phyloP scores from a whole-genome alignment of 306 rosid genomes.

The Dalbergia cultrata region DNA sequence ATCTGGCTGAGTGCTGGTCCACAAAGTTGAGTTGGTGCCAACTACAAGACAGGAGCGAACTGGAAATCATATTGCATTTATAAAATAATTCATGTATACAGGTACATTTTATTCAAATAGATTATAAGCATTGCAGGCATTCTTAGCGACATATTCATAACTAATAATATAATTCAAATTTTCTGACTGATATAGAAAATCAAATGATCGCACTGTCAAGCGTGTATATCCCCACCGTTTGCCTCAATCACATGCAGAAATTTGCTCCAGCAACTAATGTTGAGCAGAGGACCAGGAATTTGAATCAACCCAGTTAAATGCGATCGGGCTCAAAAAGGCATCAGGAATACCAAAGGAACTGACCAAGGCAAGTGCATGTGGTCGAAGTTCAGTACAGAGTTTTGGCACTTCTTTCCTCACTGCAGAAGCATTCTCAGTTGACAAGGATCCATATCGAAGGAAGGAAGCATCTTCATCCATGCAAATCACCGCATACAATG shows the following conservation, averaged over 20 bases:
- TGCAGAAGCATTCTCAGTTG: slow-evolving; percentile 63
- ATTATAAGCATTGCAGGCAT: not conserved
- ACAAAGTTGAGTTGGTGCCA: not conserved
- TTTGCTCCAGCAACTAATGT: slow-evolving; percentile 43
- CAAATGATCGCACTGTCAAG: not conserved
- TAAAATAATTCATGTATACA: not conserved
- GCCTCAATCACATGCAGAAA: slow-evolving; percentile 23
- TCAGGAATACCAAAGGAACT: slow-evolving; percentile 94
- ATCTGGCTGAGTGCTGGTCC: not conserved
- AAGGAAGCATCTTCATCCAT: slow-evolving; percentile 87
- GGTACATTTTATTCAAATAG: not conserved
- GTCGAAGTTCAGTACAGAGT: slow-evolving; percentile 81
- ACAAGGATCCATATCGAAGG: slow-evolving; percentile 83
- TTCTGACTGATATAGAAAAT: not conserved
- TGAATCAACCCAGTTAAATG: slow-evolving; percentile 84
- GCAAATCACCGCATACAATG: slow-evolving; percentile 78
- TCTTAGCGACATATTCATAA: not conserved
- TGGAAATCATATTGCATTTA: not conserved
- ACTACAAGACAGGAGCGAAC: not conserved
- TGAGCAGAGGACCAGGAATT: slow-evolving; percentile 81
- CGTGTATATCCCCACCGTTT: not conserved
- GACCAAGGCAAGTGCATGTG: slow-evolving; percentile 87
- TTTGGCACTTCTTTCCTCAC: slow-evolving; percentile 82
- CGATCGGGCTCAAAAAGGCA: slow-evolving; percentile 88
- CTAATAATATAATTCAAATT: slow-evolving; percentile 14